A percentile compares a stretch with the other conserved stretches of the same genome.
phyloP scores from a whole-genome alignment of 2,329 filamentous ascomycete species.

The Beauveria bassiana region DNA sequence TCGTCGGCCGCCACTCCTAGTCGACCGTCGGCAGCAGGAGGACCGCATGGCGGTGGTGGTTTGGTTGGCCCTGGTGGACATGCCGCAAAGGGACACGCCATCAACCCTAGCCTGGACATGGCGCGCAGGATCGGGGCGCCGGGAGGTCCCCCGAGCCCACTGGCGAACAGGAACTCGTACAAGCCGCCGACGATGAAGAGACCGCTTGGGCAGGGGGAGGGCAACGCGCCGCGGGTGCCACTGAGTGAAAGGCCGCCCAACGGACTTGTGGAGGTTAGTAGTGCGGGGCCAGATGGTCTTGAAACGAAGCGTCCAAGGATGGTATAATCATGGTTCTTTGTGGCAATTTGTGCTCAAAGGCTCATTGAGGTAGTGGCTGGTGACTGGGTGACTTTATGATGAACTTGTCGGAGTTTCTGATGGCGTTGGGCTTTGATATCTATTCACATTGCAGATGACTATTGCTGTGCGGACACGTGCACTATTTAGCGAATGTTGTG shows the following conservation, averaged over 20 bases:
- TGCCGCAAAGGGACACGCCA: slow-evolving; percentile 30
- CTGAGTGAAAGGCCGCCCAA: slow-evolving; percentile 46
- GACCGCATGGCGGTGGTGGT: neutral
- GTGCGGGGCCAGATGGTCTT: slow-evolving; percentile 20
- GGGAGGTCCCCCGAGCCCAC: slow-evolving; percentile 43
- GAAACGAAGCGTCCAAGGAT: slow-evolving; percentile 48
- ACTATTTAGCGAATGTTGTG: neutral
- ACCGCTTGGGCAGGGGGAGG: slow-evolving; percentile 24
- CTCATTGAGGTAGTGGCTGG: neutral
- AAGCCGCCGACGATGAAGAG: slow-evolving; percentile 53
- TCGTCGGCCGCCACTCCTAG: slow-evolving; percentile 8
- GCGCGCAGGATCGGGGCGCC: slow-evolving; percentile 53
- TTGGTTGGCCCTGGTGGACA: slow-evolving; percentile 13
- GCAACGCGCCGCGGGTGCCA: slow-evolving; percentile 30
- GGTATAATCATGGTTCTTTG: slow-evolving; percentile 17
- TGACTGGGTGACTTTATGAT: neutral
- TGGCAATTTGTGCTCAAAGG: neutral
- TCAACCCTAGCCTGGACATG: slow-evolving; percentile 48
- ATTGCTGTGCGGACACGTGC: neutral
- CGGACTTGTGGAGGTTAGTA: slow-evolving; percentile 15
- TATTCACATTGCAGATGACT: neutral
- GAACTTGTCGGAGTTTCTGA: slow-evolving; percentile 3
- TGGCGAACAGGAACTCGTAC: slow-evolving; percentile 51
- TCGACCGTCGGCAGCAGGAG: slow-evolving; percentile 12
- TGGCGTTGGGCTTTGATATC: neutral